These are phyloP conservation scores for Syncephalis fuscata DNA, from an alignment of 371 early-diverging fungal genomes.

Conservation along the genomic window DNA sequence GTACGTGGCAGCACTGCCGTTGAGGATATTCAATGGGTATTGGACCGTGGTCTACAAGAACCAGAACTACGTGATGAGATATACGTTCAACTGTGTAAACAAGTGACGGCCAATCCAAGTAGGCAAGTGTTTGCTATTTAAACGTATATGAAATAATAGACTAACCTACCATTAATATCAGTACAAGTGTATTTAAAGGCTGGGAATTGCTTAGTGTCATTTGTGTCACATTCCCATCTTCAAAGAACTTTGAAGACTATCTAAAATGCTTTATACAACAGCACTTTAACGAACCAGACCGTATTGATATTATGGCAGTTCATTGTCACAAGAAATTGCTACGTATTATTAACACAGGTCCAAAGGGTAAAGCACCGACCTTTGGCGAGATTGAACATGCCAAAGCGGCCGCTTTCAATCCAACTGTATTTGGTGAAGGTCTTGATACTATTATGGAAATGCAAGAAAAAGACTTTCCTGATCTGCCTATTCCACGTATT, in stretches of 20 bases:
- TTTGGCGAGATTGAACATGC: conserved; percentile 66
- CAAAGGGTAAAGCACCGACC: conserved; percentile 60
- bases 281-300: conserved; percentile 28
- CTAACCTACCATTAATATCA: too few species aligned
- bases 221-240: conserved; percentile 74
- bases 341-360: conserved; percentile 58
- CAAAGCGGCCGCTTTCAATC: conserved; percentile 69
- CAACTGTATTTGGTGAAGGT: conserved; percentile 84
- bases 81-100: conserved; percentile 86
- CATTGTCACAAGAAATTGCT: conserved; percentile 43
- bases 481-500: conserved; percentile 53
- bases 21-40: conserved; percentile 53
- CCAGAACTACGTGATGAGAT: conserved; percentile 84
- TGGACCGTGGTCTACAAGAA: conserved; percentile 55
- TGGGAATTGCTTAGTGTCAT: conserved; percentile 79
- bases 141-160: too few species aligned
- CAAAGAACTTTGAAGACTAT: conserved; percentile 75
- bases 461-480: conserved; percentile 19
- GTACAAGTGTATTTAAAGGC: conserved; percentile 56
- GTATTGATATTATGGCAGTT: conserved; percentile 34
- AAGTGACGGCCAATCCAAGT: conserved; percentile 66
- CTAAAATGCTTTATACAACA: conserved; percentile 59
- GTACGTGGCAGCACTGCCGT: conserved; percentile 13
- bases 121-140: conserved; percentile 27
- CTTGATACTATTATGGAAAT: conserved; percentile 66